These are phyloP conservation scores for Bodo saltans DNA, from an alignment of 78 protist genomes.

Conservation along the genomic window DNA sequence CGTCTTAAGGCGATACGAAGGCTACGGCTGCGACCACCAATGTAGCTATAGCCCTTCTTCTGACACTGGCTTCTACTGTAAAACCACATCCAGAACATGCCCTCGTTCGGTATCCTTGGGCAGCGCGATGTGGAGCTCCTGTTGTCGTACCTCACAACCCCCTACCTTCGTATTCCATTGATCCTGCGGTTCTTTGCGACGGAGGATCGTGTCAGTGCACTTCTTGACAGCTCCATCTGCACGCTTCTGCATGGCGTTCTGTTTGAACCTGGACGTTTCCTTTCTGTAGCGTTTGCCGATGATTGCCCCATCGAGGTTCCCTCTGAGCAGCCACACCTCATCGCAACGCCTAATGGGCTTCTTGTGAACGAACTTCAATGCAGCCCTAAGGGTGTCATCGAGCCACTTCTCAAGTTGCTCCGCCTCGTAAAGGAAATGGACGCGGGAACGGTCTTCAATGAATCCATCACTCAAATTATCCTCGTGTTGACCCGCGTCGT, in stretches of 20 bases:
- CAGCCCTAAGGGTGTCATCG: constrained; percentile 11
- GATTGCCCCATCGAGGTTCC: constrained; percentile 41
- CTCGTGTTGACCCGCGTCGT: constrained; percentile 2
- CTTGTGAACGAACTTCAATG: constrained; percentile 41
- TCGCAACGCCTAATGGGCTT: constrained; percentile 43
- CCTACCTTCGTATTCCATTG: constrained; percentile 53
- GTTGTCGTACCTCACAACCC: constrained; percentile 54
- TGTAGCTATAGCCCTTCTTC: too few relatives aligned
- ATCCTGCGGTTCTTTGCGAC: constrained; percentile 35
- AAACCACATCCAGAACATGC: constrained; percentile 43
- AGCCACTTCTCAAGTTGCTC: constrained; percentile 16
- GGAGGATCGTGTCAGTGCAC: constrained; percentile 16
- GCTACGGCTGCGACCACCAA: too few relatives aligned
- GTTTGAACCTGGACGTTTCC: constrained; percentile 38
- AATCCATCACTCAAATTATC: constrained; percentile 4
- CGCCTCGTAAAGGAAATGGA: constrained; percentile 22
- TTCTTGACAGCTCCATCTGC: constrained; percentile 10
- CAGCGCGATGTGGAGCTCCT: constrained; percentile 60
- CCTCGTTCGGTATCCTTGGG: constrained; percentile 37
- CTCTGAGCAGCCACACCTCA: constrained; percentile 9
- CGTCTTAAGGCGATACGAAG: too few relatives aligned
- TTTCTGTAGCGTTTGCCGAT: not conserved
- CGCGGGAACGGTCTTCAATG: constrained; percentile 22
- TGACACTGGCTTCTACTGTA: too few relatives aligned
- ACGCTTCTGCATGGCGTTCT: constrained; percentile 23